Evolutionary conservation across 257 asterid genomes (phyloP).

Genomic region (Ilex aquifolium): DNA sequence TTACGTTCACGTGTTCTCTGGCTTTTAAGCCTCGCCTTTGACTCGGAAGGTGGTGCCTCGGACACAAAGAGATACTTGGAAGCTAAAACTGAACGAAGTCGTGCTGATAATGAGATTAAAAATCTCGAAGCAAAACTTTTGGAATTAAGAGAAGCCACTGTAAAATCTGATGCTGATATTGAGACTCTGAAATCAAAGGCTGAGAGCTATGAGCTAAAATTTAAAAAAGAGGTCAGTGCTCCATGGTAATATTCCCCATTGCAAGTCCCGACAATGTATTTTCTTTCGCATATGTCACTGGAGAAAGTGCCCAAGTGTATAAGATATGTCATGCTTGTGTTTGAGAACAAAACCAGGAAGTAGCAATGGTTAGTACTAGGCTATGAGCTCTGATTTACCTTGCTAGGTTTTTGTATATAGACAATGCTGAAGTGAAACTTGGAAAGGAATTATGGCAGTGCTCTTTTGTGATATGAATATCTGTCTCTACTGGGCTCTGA

Average conservation of each 20-base stretch:
- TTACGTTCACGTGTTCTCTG: constrained; percentile 40
- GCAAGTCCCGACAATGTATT: neutral
- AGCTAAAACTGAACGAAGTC: constrained; percentile 29
- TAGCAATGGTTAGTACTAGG: neutral
- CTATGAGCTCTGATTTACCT: neutral
- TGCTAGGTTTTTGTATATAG: neutral
- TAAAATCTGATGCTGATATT: constrained; percentile 25
- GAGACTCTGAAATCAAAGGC: constrained; percentile 38
- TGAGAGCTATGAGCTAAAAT: constrained; percentile 42
- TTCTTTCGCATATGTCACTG: neutral
- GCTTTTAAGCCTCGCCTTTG: constrained; percentile 40
- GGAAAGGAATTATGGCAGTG: too few species aligned
- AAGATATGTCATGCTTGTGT: neutral
- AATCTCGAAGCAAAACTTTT: constrained; percentile 38
- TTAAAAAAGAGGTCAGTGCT: constrained; percentile 49
- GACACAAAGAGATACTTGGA: constrained; percentile 42
- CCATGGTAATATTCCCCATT: constrained; percentile 40
- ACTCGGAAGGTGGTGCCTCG: constrained; percentile 37
- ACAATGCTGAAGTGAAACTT: too few species aligned
- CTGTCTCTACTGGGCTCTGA: too few species aligned
- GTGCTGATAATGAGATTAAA: constrained; percentile 34
- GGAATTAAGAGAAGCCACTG: constrained; percentile 41
- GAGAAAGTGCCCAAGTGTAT: neutral
- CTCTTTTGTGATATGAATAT: too few species aligned
- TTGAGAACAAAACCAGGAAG: neutral